Evolutionary conservation across 441 rosid species (phyloP).

Genomic region (Populus hybrid): DNA sequence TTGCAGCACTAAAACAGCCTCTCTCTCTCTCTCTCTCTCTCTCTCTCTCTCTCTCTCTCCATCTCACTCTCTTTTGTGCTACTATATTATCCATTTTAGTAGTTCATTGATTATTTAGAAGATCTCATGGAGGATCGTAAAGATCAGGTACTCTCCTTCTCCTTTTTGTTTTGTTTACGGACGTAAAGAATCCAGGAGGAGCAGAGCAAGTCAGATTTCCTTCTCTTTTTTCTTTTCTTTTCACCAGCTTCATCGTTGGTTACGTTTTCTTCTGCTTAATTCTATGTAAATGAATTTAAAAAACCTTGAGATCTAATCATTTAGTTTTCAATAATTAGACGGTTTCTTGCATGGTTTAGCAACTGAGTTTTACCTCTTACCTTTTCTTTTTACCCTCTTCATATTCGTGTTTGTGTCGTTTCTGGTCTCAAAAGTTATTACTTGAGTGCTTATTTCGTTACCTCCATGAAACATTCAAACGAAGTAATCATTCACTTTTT

Average conservation of each 20-base stretch:
- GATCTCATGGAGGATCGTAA: conserved; percentile 55
- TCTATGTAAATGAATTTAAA: no score
- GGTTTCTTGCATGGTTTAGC: no score
- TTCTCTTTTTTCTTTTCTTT: not conserved
- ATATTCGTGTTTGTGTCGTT: not conserved
- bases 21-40: not conserved
- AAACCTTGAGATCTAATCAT: no score
- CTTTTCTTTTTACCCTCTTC: no score
- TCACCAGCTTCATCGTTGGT: not conserved
- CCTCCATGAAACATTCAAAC: not conserved
- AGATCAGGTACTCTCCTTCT: conserved; percentile 37
- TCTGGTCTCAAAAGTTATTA: not conserved
- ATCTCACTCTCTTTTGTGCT: not conserved
- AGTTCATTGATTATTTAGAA: not conserved
- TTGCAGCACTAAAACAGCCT: not conserved
- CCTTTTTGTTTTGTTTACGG: not conserved
- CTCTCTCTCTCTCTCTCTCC: no score
- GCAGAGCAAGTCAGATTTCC: not conserved
- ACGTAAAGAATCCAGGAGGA: no score
- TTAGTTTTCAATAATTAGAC: no score
- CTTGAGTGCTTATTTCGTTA: not conserved
- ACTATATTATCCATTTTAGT: not conserved
- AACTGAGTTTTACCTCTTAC: no score
- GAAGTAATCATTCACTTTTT: no score
- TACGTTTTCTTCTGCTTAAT: not conserved